A percentile compares a stretch with the other conserved stretches of the same genome.
Conservation (phyloP, 129 eudicot genomes). For the Tagetes erecta region DNA sequence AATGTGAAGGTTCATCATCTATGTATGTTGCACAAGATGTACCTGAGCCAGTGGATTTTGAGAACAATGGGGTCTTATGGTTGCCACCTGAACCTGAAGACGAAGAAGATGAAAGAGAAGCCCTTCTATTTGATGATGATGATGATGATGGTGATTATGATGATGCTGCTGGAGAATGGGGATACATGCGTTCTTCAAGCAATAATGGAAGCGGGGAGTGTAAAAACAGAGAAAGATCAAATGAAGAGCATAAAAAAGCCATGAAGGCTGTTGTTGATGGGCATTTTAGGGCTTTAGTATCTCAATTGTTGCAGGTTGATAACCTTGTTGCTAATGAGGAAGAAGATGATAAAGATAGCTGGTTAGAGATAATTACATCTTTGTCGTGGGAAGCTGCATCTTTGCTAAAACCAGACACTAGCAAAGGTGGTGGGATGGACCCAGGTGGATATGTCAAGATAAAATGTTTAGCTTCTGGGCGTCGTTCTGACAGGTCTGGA, state of each 20-base stretch:
- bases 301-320: conserved; percentile 94
- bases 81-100: conserved; percentile 99
- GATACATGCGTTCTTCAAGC: conserved; percentile 55
- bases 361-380: conserved; percentile 90
- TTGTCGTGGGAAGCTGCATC: conserved; percentile 98
- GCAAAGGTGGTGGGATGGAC: conserved; percentile 99
- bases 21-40: conserved; percentile 66
- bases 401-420: conserved; percentile 86
- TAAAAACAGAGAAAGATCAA: conserved; percentile 66
- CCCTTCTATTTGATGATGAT: conserved; percentile 68
- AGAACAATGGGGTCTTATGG: conserved; percentile 95
- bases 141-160: conserved; percentile 58
- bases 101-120: conserved; percentile 92
- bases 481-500: conserved; percentile 73
- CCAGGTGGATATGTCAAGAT: conserved; percentile 99
- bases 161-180: conserved; percentile 87
- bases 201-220: conserved; percentile 78
- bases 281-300: conserved; percentile 92
- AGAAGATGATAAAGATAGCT: conserved; percentile 59
- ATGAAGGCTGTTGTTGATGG: conserved; percentile 93
- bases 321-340: conserved; percentile 69
- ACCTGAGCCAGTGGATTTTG: conserved; percentile 88
- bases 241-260: conserved; percentile 85
- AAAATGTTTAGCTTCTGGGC: conserved; percentile 91
- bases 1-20: conserved; percentile 82